Evolutionary conservation across 2,329 filamentous ascomycete genomes (phyloP).

Genomic region (Sordariomycetes sp.): DNA sequence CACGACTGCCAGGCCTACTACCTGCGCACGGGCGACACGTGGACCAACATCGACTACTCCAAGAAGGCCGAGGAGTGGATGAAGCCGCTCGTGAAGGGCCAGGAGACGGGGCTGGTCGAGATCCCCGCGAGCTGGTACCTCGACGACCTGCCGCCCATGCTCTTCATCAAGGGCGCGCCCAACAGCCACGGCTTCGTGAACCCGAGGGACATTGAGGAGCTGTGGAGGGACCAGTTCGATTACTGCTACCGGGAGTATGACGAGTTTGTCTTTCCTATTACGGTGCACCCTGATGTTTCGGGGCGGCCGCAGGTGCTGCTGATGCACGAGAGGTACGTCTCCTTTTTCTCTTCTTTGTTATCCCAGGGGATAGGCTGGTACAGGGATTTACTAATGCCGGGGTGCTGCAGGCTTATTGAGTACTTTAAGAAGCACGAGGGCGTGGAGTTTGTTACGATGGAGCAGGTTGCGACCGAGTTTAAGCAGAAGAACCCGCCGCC

Average conservation of each 20-base stretch:
- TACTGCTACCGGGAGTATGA: conserved; percentile 72
- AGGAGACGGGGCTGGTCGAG: conserved; percentile 53
- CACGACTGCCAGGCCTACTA: conserved; percentile 56
- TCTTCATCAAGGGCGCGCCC: conserved; percentile 58
- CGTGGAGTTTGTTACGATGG: conserved; percentile 60
- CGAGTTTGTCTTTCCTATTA: conserved; percentile 68
- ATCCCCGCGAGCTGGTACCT: conserved; percentile 58
- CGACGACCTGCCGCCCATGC: conserved; percentile 57
- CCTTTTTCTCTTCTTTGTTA: conserved; percentile 16
- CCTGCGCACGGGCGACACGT: conserved; percentile 51
- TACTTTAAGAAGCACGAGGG: conserved; percentile 52
- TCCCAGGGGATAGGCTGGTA: no score
- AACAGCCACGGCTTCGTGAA: conserved; percentile 55
- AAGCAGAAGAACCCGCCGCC: conserved; percentile 52
- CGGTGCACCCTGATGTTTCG: conserved; percentile 64
- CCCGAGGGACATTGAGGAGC: conserved; percentile 49
- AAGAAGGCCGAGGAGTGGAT: conserved; percentile 55
- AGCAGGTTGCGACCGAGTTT: conserved; percentile 62
- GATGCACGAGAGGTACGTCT: conserved; percentile 54
- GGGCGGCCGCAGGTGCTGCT: conserved; percentile 61
- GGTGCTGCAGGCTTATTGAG: conserved; percentile 50
- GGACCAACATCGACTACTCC: conserved; percentile 58
- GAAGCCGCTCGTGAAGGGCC: conserved; percentile 50
- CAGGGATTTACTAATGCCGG: no score
- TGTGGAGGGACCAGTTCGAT: conserved; percentile 57